These are phyloP conservation scores for Cronartium ribicola DNA, from an alignment of 1,284 basidiomycete genomes.

Conservation along the genomic window DNA sequence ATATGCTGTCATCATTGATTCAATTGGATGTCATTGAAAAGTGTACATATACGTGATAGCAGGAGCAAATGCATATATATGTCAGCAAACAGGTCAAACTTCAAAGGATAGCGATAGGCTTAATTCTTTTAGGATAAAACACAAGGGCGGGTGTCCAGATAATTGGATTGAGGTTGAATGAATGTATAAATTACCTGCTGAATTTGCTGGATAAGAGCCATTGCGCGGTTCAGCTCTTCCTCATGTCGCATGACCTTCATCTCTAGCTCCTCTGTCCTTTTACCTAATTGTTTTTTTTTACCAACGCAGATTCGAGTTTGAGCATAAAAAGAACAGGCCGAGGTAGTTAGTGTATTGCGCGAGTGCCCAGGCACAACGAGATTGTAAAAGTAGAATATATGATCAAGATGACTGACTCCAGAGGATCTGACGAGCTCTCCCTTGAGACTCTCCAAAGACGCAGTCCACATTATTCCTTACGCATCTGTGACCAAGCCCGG, in stretches of 20 bases:
- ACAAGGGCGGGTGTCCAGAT: neutral
- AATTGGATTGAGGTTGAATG: neutral
- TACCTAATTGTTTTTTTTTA: neutral
- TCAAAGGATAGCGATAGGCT: neutral
- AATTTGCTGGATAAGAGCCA: conserved; percentile 2
- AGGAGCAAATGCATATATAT: too few relatives aligned
- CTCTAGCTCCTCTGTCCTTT: conserved; percentile 34
- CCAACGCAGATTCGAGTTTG: too few relatives aligned
- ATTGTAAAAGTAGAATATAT: too few relatives aligned
- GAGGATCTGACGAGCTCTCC: conserved; percentile 24
- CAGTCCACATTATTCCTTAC: conserved; percentile 20
- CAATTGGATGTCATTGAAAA: too few relatives aligned
- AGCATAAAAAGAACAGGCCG: neutral
- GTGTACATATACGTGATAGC: too few relatives aligned
- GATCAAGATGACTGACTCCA: conserved; percentile 10
- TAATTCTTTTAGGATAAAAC: neutral
- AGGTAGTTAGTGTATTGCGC: neutral
- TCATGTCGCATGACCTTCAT: conserved; percentile 15
- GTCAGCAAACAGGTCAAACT: neutral
- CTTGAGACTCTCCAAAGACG: conserved; percentile 33
- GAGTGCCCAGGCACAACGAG: neutral
- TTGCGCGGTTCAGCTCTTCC: conserved; percentile 20
- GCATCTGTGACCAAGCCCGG: conserved; percentile 4
- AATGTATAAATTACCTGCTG: conserved; percentile 2
- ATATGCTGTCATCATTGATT: too few relatives aligned